Conservation (phyloP, 495 filamentous ascomycete genomes). For the Penicillium angulare region DNA sequence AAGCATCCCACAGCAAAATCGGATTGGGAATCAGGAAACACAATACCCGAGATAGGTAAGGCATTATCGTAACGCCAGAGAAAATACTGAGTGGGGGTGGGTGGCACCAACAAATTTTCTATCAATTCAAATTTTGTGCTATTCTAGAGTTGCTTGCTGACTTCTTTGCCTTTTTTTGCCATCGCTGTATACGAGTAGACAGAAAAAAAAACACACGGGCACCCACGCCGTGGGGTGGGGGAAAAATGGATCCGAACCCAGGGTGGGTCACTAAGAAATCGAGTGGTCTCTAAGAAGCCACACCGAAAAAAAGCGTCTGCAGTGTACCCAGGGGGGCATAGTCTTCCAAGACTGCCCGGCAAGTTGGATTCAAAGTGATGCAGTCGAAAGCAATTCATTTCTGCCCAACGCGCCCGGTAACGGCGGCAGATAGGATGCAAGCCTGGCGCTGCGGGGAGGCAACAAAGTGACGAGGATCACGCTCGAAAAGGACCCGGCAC, state of each 20-base stretch:
- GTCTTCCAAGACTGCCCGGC: constrained; percentile 1
- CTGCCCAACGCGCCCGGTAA: constrained; percentile 41
- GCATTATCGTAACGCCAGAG: constrained; percentile 21
- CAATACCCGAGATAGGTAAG: constrained; percentile 23
- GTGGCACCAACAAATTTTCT: constrained; percentile 19
- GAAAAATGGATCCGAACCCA: neutral
- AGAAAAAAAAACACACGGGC: neutral
- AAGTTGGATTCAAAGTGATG: constrained; percentile 17
- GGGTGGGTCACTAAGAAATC: constrained; percentile 9
- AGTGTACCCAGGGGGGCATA: constrained; percentile 9
- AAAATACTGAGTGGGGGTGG: constrained; percentile 21
- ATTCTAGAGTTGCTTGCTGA: neutral
- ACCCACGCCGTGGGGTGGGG: neutral
- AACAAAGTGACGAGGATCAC: neutral
- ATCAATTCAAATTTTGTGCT: constrained; percentile 4
- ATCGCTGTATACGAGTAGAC: neutral
- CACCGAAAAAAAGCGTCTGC: constrained; percentile 9
- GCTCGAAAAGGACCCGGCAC: constrained; percentile 1
- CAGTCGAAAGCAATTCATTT: constrained; percentile 24
- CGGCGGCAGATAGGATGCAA: constrained; percentile 35
- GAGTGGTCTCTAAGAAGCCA: constrained; percentile 9
- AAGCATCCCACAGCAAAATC: constrained; percentile 13
- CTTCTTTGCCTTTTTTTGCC: constrained; percentile 1
- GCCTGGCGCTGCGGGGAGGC: constrained; percentile 19
- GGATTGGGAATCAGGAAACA: constrained; percentile 19